These are phyloP conservation scores for Cunninghamia lanceolata DNA, from an alignment of 75 land plant species.

Conservation along the genomic window DNA sequence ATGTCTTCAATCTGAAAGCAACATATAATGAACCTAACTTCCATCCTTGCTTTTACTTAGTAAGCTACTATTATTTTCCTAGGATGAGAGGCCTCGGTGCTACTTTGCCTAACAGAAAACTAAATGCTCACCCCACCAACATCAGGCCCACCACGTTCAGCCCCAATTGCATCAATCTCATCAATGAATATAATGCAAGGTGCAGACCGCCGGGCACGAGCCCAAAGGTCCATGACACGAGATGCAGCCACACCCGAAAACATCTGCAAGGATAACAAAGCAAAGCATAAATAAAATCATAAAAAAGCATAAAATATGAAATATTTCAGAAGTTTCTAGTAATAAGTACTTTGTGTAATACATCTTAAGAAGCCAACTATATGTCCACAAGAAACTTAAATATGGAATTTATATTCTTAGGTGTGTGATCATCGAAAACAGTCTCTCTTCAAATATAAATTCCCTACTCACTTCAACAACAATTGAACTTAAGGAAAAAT, in stretches of 20 bases:
- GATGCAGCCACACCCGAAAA: conserved; percentile 97
- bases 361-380: background rate
- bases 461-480: background rate
- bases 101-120: background rate
- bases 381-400: background rate
- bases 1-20: background rate
- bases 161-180: conserved; percentile 99
- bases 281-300: background rate
- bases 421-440: background rate
- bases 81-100: background rate
- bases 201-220: conserved; percentile 83
- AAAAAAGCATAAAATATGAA: background rate
- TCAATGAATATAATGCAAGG: conserved; percentile 98
- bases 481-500: background rate
- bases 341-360: background rate
- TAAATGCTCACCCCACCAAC: conserved; percentile 84
- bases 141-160: conserved; percentile 97
- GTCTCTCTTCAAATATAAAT: background rate
- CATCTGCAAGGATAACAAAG: conserved; percentile 56
- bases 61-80: background rate
- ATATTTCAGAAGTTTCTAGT: background rate
- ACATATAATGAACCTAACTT: background rate
- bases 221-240: conserved; percentile 90
- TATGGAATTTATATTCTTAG: background rate
- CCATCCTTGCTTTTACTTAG: background rate